Evolutionary conservation across 225 moss, liverwort and hornwort species (phyloP).

Genomic region (Antitrichia curtipendula): DNA sequence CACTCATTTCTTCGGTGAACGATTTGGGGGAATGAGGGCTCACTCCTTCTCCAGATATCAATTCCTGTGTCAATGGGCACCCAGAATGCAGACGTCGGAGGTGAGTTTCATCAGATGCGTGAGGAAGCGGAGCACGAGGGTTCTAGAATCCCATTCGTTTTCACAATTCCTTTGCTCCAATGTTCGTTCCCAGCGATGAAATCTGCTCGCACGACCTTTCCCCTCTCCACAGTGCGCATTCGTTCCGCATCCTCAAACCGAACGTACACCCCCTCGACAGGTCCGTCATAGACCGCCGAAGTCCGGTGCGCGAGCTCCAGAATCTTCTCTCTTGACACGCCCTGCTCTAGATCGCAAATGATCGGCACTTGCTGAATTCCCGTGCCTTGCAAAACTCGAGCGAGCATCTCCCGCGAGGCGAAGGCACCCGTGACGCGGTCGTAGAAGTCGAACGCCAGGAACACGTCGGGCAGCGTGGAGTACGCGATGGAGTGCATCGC

Average conservation of each 20-base stretch:
- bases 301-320: neutral
- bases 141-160: constrained; percentile 1
- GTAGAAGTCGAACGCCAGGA: constrained; percentile 62
- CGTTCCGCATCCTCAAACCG: constrained; percentile 32
- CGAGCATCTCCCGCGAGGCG: constrained; percentile 36
- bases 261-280: constrained; percentile 50
- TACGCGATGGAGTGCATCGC: constrained; percentile 68
- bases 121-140: neutral
- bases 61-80: neutral
- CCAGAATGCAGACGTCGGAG: neutral
- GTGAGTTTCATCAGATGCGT: neutral
- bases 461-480: constrained; percentile 37
- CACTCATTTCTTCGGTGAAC: neutral
- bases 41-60: neutral
- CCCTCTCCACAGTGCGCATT: constrained; percentile 27
- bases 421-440: constrained; percentile 37
- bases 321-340: constrained; percentile 1
- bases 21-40: neutral
- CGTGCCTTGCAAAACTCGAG: constrained; percentile 1
- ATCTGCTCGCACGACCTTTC: constrained; percentile 52
- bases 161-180: constrained; percentile 34
- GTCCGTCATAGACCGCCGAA: constrained; percentile 42
- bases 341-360: neutral
- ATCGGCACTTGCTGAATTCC: constrained; percentile 34
- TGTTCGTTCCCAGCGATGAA: constrained; percentile 53